Evolutionary conservation across 768 basidiomycete species (phyloP).

Genomic region (Amanita molliuscula): DNA sequence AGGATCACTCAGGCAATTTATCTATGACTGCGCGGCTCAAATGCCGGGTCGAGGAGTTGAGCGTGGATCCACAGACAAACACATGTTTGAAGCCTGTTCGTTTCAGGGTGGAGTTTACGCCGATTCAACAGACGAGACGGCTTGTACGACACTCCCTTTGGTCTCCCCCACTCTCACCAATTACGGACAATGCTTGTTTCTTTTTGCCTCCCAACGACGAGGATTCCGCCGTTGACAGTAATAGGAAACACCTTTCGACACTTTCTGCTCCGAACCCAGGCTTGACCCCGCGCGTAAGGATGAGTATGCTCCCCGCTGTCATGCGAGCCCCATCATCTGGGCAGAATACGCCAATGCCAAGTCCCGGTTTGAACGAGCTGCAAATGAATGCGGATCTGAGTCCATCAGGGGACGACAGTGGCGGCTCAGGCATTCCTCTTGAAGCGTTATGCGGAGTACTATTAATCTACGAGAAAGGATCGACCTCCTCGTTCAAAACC

Average conservation of each 20-base stretch:
- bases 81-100: slow-evolving; percentile 61
- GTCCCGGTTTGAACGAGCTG: slow-evolving; percentile 9
- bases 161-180: slow-evolving; percentile 13
- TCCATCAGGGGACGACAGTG: not conserved
- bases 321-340: not conserved
- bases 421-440: slow-evolving; percentile 16
- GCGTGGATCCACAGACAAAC: slow-evolving; percentile 25
- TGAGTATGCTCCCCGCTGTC: slow-evolving; percentile 6
- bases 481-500: slow-evolving; percentile 73
- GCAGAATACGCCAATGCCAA: slow-evolving; percentile 10
- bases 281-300: slow-evolving; percentile 5
- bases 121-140: slow-evolving; percentile 7
- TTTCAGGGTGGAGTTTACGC: slow-evolving; percentile 73
- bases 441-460: slow-evolving; percentile 53
- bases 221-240: not conserved
- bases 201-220: slow-evolving; percentile 3
- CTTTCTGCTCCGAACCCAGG: slow-evolving; percentile 8
- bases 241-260: not conserved
- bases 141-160: slow-evolving; percentile 1
- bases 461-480: slow-evolving; percentile 85
- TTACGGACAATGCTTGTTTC: slow-evolving; percentile 13
- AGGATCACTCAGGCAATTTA: not conserved
- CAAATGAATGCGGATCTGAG: not conserved
- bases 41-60: slow-evolving; percentile 45
- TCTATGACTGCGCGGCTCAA: slow-evolving; percentile 15